phyloP scores from a whole-genome alignment of 306 rosid species.

The Rosa chinensis region DNA sequence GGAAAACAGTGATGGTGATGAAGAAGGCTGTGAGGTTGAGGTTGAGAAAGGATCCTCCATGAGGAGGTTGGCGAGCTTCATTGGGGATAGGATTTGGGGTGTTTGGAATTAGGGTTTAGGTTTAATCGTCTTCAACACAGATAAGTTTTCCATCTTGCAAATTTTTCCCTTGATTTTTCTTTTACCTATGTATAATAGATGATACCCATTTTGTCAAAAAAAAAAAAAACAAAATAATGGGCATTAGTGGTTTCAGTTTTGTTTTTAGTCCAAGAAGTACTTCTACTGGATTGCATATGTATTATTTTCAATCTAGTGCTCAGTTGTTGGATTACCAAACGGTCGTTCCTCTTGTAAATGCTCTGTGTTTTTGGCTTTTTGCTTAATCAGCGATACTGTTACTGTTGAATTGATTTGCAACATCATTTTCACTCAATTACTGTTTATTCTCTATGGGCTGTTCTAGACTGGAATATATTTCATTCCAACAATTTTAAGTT shows the following conservation, averaged over 20 bases:
- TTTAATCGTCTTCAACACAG: not conserved
- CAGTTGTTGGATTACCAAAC: conserved; percentile 11
- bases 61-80: conserved; percentile 30
- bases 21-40: conserved; percentile 13
- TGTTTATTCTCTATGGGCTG: not conserved
- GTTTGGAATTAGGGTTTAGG: conserved; percentile 30
- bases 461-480: not conserved
- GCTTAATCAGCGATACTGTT: not conserved
- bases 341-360: conserved; percentile 7
- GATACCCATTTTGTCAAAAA: conserved; percentile 8
- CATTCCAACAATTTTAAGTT: not conserved
- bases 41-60: conserved; percentile 19
- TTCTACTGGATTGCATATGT: not conserved
- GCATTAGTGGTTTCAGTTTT: not conserved
- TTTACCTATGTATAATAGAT: conserved; percentile 9
- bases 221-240: conserved; percentile 8
- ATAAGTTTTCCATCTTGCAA: conserved; percentile 7
- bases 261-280: not conserved
- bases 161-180: not conserved
- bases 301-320: not conserved
- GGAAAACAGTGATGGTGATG: not conserved
- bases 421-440: not conserved
- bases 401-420: not conserved
- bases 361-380: not conserved
- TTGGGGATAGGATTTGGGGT: conserved; percentile 35